Conservation (phyloP, 208 protist genomes). For the Crithidia acanthocephali region DNA sequence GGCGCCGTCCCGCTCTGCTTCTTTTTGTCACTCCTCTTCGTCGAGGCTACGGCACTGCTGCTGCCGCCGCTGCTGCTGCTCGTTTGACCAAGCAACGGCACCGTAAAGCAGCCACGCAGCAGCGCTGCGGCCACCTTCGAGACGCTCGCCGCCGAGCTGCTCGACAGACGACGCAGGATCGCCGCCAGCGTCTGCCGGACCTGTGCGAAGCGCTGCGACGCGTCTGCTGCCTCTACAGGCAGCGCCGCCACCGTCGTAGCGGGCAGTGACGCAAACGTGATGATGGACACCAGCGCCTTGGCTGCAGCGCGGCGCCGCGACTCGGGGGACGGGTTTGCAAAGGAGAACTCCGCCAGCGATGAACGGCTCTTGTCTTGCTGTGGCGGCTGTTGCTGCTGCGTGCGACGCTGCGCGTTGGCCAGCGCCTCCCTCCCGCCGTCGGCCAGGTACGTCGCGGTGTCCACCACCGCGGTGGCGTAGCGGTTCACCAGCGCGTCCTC, state of each 20-base stretch:
- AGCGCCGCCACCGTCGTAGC: constrained; percentile 6
- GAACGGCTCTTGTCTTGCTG: not conserved
- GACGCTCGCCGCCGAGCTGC: constrained; percentile 9
- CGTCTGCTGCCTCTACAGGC: not conserved
- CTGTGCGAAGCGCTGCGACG: constrained; percentile 21
- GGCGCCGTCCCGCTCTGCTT: not conserved
- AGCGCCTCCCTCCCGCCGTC: constrained; percentile 14
- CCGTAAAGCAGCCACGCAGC: constrained; percentile 17
- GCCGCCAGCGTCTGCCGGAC: constrained; percentile 17
- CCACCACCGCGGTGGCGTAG: constrained; percentile 25
- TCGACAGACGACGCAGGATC: constrained; percentile 15
- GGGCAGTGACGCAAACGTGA: constrained; percentile 30
- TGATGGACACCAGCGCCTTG: constrained; percentile 36
- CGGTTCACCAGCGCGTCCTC: constrained; percentile 36
- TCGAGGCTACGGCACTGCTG: not conserved
- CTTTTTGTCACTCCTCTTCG: constrained; percentile 9
- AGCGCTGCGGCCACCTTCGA: constrained; percentile 27
- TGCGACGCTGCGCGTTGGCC: not conserved
- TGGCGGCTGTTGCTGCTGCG: not conserved
- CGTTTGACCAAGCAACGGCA: not conserved
- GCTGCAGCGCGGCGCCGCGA: constrained; percentile 33
- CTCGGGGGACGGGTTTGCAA: constrained; percentile 19
- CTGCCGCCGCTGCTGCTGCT: not conserved
- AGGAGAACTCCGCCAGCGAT: not conserved
- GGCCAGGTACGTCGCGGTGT: constrained; percentile 36